phyloP scores from a whole-genome alignment of 768 basidiomycete genomes.

The Xerocomus potaroensis region DNA sequence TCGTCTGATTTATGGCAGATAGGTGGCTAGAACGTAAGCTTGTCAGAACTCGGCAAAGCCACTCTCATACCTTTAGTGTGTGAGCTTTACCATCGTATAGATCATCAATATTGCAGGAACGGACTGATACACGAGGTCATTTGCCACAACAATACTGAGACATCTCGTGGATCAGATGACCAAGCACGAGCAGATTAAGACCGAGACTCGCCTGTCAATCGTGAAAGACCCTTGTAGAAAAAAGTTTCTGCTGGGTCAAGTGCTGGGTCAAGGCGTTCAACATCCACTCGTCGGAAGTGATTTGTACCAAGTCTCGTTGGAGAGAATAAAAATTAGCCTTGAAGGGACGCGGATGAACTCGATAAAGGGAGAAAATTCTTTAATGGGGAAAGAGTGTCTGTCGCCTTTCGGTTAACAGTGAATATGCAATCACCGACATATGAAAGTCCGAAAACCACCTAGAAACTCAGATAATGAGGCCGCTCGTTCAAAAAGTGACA shows the following conservation, averaged over 20 bases:
- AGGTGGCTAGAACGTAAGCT: constrained; percentile 11
- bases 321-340: constrained; percentile 9
- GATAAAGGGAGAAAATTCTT: constrained; percentile 19
- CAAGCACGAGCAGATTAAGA: constrained; percentile 9
- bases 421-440: constrained; percentile 24
- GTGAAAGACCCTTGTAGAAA: constrained; percentile 12
- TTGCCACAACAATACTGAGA: constrained; percentile 13
- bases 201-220: constrained; percentile 17
- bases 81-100: constrained; percentile 8
- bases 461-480: constrained; percentile 28
- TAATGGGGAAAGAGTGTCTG: constrained; percentile 17
- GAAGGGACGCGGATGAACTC: constrained; percentile 17
- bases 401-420: constrained; percentile 24
- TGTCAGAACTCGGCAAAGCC: constrained; percentile 16
- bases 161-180: constrained; percentile 13
- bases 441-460: constrained; percentile 30
- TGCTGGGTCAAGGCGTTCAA: constrained; percentile 7
- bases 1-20: constrained; percentile 9
- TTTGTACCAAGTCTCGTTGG: constrained; percentile 15
- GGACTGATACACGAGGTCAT: constrained; percentile 25
- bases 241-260: constrained; percentile 19
- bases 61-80: constrained; percentile 14
- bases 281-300: constrained; percentile 11
- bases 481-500: constrained; percentile 10
- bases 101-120: constrained; percentile 17